These are phyloP conservation scores for Apiotrichum porosum DNA, from an alignment of 1,284 basidiomycete genomes.

Conservation along the genomic window DNA sequence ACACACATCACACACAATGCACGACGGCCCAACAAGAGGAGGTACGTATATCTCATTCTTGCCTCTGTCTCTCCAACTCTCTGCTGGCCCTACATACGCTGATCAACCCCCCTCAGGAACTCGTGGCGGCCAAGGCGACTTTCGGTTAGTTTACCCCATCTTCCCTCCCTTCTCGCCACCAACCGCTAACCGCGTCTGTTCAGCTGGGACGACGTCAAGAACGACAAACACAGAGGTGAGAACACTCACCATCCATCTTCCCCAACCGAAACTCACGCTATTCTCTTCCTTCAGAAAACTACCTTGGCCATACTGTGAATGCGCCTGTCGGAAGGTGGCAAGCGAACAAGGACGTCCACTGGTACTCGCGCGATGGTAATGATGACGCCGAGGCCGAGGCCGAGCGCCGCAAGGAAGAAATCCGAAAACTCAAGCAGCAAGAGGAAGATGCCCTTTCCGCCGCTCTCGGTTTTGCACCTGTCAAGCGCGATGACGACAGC, in stretches of 20 bases:
- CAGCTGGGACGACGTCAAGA: conserved; percentile 83
- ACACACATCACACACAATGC: conserved; percentile 24
- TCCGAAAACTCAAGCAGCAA: conserved; percentile 71
- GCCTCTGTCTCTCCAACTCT: too few relatives aligned
- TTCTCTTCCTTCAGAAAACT: conserved; percentile 73
- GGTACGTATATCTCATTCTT: conserved; percentile 28
- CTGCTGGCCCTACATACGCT: neutral
- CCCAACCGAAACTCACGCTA: too few relatives aligned
- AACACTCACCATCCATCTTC: too few relatives aligned
- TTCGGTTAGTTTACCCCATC: conserved; percentile 49
- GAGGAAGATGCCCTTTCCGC: conserved; percentile 79
- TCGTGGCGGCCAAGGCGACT: conserved; percentile 81
- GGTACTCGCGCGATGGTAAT: conserved; percentile 69
- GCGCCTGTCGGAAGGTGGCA: conserved; percentile 91
- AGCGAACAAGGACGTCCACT: conserved; percentile 89
- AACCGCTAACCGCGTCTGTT: too few relatives aligned
- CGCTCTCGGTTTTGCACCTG: conserved; percentile 58
- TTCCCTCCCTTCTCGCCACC: too few relatives aligned
- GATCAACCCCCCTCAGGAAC: conserved; percentile 56
- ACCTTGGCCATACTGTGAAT: conserved; percentile 85
- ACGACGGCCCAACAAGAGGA: conserved; percentile 44
- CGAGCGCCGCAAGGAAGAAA: conserved; percentile 54
- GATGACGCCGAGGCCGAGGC: conserved; percentile 50
- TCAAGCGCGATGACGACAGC: conserved; percentile 20
- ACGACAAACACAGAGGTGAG: conserved; percentile 83